These are phyloP conservation scores for Eimeria mitis DNA, from an alignment of 169 alveolate genomes.

Conservation along the genomic window DNA sequence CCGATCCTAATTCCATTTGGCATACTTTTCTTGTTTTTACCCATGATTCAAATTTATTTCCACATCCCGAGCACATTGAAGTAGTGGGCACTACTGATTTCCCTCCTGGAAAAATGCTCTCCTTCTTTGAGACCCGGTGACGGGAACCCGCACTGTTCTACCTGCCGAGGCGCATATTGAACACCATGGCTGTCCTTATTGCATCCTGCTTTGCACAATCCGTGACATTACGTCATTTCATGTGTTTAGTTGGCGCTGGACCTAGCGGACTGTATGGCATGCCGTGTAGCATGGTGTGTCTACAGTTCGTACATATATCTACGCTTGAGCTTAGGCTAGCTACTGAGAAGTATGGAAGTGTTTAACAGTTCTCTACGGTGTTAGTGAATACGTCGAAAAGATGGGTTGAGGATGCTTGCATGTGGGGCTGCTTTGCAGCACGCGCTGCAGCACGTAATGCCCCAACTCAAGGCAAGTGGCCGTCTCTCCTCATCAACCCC, in stretches of 20 bases:
- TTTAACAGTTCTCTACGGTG: background rate
- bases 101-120: background rate
- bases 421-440: background rate
- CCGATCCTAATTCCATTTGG: background rate
- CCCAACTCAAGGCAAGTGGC: background rate
- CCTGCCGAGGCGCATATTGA: background rate
- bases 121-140: background rate
- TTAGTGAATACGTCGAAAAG: background rate
- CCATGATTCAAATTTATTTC: background rate
- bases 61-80: conserved; percentile 1
- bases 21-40: background rate
- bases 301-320: background rate
- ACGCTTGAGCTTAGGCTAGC: background rate
- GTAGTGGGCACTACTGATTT: background rate
- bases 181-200: background rate
- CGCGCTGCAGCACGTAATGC: background rate
- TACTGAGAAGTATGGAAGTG: background rate
- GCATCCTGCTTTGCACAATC: background rate
- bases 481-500: background rate
- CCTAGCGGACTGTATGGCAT: background rate
- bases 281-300: background rate
- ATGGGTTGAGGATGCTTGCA: background rate
- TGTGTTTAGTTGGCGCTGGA: background rate
- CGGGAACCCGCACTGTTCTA: background rate
- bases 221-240: background rate